Evolutionary conservation across 768 basidiomycete genomes (phyloP).

Genomic region (Boletus reticulatus): DNA sequence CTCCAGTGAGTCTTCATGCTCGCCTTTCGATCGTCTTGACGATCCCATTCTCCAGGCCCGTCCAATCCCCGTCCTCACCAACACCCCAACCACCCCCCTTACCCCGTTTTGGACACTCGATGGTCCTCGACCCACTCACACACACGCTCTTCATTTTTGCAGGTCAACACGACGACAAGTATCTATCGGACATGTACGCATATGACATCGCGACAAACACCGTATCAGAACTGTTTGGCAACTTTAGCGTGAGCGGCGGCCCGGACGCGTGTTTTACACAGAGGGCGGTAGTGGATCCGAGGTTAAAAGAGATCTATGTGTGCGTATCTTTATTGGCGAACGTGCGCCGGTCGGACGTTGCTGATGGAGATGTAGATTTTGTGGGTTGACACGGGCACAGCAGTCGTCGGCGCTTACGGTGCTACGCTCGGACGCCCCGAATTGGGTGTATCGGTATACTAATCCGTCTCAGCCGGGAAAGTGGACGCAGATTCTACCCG

Average conservation of each 20-base stretch:
- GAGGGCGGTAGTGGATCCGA: slow-evolving; percentile 65
- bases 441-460: slow-evolving; percentile 69
- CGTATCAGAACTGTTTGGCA: slow-evolving; percentile 58
- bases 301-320: slow-evolving; percentile 70
- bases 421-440: slow-evolving; percentile 42
- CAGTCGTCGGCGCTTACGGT: slow-evolving; percentile 32
- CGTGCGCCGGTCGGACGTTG: not conserved
- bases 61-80: slow-evolving; percentile 9
- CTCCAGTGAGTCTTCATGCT: slow-evolving; percentile 51
- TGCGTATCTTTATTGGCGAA: slow-evolving; percentile 40
- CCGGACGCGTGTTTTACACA: slow-evolving; percentile 72
- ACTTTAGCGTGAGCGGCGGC: slow-evolving; percentile 60
- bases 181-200: slow-evolving; percentile 72
- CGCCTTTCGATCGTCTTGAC: not conserved
- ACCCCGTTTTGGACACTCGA: slow-evolving; percentile 74
- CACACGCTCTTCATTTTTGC: slow-evolving; percentile 70
- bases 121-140: slow-evolving; percentile 65
- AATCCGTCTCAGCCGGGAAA: slow-evolving; percentile 49
- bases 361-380: slow-evolving; percentile 43
- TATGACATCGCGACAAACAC: slow-evolving; percentile 61
- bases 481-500: slow-evolving; percentile 60
- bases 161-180: slow-evolving; percentile 63
- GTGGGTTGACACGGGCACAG: slow-evolving; percentile 51
- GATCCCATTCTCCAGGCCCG: slow-evolving; percentile 17
- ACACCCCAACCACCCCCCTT: slow-evolving; percentile 45